A percentile compares a stretch with the other conserved stretches of the same genome.
Evolutionary conservation across 2,329 filamentous ascomycete genomes (phyloP).

Genomic region (Diaporthe citri): DNA sequence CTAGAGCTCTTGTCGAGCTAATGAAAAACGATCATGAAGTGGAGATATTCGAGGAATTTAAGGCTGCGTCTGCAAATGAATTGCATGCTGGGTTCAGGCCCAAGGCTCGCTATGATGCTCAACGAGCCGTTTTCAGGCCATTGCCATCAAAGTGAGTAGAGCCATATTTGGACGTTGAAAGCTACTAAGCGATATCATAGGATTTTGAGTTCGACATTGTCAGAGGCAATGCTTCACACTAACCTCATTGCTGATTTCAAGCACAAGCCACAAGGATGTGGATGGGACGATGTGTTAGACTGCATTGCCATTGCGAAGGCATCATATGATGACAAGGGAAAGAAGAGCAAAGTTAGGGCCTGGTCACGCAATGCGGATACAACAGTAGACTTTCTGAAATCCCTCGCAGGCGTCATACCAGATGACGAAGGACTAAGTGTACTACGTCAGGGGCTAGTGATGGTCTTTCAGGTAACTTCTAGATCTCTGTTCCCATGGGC

Average conservation of each 20-base stretch:
- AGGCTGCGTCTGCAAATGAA: too few species aligned
- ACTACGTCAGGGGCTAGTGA: conserved; percentile 5
- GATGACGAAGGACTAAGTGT: conserved; percentile 22
- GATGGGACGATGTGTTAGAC: conserved; percentile 14
- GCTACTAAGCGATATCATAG: background rate
- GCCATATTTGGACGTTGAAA: too few species aligned
- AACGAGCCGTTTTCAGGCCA: background rate
- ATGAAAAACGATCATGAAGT: background rate
- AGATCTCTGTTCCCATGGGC: rapidly evolving
- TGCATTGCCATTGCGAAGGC: background rate
- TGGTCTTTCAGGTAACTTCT: conserved; percentile 2
- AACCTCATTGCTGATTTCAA: background rate
- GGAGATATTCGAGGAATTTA: background rate
- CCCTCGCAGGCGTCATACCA: conserved; percentile 11
- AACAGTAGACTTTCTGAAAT: background rate
- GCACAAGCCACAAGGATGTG: conserved; percentile 7
- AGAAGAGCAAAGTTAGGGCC: background rate
- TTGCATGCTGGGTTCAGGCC: background rate
- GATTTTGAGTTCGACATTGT: background rate
- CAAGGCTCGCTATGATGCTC: background rate
- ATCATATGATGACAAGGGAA: background rate
- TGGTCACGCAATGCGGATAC: background rate
- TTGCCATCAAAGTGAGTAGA: background rate
- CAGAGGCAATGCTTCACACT: background rate
- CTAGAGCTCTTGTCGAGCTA: background rate